A percentile compares a stretch with the other conserved stretches of the same genome.
These are phyloP conservation scores for Elsinoe necatrix DNA, from an alignment of 2,329 filamentous ascomycete genomes.

Conservation along the genomic window DNA sequence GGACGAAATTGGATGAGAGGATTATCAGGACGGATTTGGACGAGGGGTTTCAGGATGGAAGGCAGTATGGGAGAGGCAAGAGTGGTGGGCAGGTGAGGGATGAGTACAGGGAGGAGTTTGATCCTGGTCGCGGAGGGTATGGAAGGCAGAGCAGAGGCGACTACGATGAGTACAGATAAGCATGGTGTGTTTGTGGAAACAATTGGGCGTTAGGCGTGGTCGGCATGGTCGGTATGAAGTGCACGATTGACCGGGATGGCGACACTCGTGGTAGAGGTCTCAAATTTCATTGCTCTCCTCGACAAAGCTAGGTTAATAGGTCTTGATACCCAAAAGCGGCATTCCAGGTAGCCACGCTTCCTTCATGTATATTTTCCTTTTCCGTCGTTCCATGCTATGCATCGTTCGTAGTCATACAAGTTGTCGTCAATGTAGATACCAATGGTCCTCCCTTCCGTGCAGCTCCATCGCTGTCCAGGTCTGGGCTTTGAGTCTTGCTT, in stretches of 20 bases:
- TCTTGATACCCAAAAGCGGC: constrained; percentile 13
- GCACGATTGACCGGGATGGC: not conserved
- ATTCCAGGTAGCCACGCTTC: not conserved
- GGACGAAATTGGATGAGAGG: constrained; percentile 94
- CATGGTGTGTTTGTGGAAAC: constrained; percentile 3
- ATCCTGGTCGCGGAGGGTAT: constrained; percentile 85
- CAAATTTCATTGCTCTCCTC: not conserved
- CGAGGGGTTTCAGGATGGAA: constrained; percentile 88
- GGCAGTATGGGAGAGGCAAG: constrained; percentile 90
- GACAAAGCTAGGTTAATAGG: not conserved
- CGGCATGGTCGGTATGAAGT: not conserved
- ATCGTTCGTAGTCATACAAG: not conserved
- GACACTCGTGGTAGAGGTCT: not conserved
- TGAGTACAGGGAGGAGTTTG: constrained; percentile 94
- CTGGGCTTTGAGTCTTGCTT: not conserved
- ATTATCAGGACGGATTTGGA: constrained; percentile 94
- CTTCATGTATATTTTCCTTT: not conserved
- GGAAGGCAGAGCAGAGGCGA: constrained; percentile 69
- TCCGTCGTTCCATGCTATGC: not conserved
- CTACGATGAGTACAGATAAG: constrained; percentile 19
- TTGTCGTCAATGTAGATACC: constrained; percentile 2
- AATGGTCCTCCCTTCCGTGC: not conserved
- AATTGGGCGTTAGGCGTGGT: constrained; percentile 24
- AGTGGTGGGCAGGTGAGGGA: constrained; percentile 94
- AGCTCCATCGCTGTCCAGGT: not conserved